These are phyloP conservation scores for Mytilinidion resinicola DNA, from an alignment of 495 filamentous ascomycete genomes.

Conservation along the genomic window DNA sequence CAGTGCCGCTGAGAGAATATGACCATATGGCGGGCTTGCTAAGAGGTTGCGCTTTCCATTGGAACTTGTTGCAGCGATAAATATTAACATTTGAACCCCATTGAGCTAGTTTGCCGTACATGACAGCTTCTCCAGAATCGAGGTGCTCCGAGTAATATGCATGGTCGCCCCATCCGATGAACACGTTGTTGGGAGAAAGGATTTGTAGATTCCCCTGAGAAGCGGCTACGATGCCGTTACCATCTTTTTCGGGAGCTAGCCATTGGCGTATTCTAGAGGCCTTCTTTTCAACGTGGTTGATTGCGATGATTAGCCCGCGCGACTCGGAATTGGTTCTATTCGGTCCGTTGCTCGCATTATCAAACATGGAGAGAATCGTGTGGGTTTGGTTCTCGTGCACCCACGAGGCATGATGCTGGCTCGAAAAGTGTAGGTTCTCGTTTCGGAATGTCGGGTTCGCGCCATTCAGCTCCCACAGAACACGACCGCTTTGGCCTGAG, in stretches of 20 bases:
- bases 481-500: not conserved
- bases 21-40: slow-evolving; percentile 25
- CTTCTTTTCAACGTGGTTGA: slow-evolving; percentile 1
- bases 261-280: not conserved
- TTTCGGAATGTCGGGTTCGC: slow-evolving; percentile 8
- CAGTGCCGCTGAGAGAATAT: slow-evolving; percentile 12
- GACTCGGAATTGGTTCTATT: slow-evolving; percentile 39
- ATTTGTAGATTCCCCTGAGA: slow-evolving; percentile 58
- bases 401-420: slow-evolving; percentile 13
- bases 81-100: slow-evolving; percentile 21
- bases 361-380: slow-evolving; percentile 15
- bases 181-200: slow-evolving; percentile 33
- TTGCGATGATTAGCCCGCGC: slow-evolving; percentile 6
- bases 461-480: slow-evolving; percentile 14
- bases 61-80: slow-evolving; percentile 29
- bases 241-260: not conserved
- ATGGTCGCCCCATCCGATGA: slow-evolving; percentile 7
- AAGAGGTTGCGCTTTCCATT: slow-evolving; percentile 25
- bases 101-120: slow-evolving; percentile 25
- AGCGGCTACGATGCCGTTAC: slow-evolving; percentile 44
- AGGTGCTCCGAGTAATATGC: not conserved
- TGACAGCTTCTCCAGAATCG: slow-evolving; percentile 41
- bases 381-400: slow-evolving; percentile 30
- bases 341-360: slow-evolving; percentile 39
- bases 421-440: slow-evolving; percentile 2